These are phyloP conservation scores for Camellia lanceoleosa DNA, from an alignment of 148 eudicot species.

Conservation along the genomic window DNA sequence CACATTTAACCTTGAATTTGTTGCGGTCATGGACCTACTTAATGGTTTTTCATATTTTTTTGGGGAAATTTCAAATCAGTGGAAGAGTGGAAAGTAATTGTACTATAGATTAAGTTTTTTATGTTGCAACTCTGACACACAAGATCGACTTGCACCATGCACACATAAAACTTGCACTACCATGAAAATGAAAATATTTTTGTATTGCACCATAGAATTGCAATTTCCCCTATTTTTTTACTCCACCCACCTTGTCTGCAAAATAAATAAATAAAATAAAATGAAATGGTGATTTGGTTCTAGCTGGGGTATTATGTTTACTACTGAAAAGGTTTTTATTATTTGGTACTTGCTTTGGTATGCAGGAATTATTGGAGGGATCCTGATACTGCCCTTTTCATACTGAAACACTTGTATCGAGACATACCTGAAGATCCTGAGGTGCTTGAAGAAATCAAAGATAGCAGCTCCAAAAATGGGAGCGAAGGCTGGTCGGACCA, in stretches of 20 bases:
- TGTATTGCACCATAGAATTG: no score
- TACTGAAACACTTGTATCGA: constrained; percentile 74
- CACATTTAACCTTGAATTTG: no score
- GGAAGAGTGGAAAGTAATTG: no score
- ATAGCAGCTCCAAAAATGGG: constrained; percentile 19
- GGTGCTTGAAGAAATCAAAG: constrained; percentile 12
- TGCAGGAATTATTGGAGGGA: constrained; percentile 95
- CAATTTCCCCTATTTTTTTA: no score
- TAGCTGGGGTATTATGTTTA: not conserved
- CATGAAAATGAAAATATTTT: no score
- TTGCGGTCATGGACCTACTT: no score
- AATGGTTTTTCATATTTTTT: no score
- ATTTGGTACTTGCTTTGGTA: not conserved
- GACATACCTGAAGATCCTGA: constrained; percentile 59
- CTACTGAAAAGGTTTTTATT: not conserved
- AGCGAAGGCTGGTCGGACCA: constrained; percentile 29
- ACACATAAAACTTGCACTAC: no score
- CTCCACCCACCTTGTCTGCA: not conserved
- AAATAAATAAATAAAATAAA: not conserved
- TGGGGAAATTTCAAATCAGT: no score
- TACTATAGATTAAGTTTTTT: no score
- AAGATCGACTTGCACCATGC: no score
- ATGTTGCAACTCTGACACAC: no score
- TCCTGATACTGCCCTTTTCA: constrained; percentile 82
- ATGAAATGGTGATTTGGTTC: not conserved